Base-by-base conservation (phyloP, 2,329 filamentous ascomycete species). In the Westerdykella sp. region DNA sequence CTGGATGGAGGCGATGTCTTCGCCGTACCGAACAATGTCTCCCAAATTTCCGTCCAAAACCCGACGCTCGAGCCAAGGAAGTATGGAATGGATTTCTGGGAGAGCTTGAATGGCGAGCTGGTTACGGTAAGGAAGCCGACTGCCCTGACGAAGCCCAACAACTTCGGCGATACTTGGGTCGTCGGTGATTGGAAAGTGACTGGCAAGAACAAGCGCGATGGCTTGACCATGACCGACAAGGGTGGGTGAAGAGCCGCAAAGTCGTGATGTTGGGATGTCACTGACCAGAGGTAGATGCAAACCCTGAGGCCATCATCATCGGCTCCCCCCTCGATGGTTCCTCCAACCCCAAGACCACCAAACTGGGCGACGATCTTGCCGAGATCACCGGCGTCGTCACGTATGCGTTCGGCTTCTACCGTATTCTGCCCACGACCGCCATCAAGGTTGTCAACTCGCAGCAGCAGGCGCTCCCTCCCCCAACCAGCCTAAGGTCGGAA, bases 71-170 rank as follows among this genome's bases (percentile, higher is more conserved):
- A 83, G 47, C 83, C 83, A 2, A 66, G 68, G 16, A 66, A 69
- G 34, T 87, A 81, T 55, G 84, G 83, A 2, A 69, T 87, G 23
- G 84, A 87, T 61, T 87, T 86, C 58, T 87, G 83, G 84, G 80
- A 87, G 72, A 81, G 77, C 48, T 65, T 87, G 45, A 72, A 70
- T 42, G 84, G 83, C 22, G 81, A 86, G 63, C 70, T 85, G 6
- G 82, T 87, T 12, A 84, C 78, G 0, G 68, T 87, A 37, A 72
- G 72, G 51, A 72, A 67, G 37, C 76, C 80, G 1, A 73, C 69
- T 11, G 79, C 78, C 35, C 64, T 85, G 37, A 72, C 74, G 40
- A 77, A 77, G 43, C 79, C 83, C 2, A 86, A 81, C 59, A 69
- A 63, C 42, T 85, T 74, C 55, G 81, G 82, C 18, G 83, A 87